phyloP scores from a whole-genome alignment of 495 filamentous ascomycete species.

The Talaromyces proteolyticus region DNA sequence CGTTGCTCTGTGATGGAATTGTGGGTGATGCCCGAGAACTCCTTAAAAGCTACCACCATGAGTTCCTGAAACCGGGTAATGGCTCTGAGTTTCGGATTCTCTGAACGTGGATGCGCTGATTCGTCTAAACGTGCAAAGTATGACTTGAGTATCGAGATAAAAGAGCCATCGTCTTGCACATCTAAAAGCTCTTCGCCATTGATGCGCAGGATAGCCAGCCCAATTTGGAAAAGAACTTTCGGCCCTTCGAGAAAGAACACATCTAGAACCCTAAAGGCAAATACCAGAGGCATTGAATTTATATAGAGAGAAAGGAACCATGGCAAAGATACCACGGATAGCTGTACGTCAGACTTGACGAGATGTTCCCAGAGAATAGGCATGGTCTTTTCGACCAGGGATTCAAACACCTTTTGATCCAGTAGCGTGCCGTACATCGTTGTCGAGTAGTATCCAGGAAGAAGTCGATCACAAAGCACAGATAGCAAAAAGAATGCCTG shows the following conservation, averaged over 20 bases:
- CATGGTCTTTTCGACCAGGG: conserved; percentile 96
- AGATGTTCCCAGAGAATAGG: conserved; percentile 97
- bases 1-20: conserved; percentile 84
- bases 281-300: conserved; percentile 97
- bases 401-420: conserved; percentile 96
- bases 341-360: conserved; percentile 88
- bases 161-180: conserved; percentile 89
- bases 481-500: conserved; percentile 96
- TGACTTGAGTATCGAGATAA: conserved; percentile 90
- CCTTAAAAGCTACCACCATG: conserved; percentile 98
- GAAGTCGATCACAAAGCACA: conserved; percentile 82
- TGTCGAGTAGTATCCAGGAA: conserved; percentile 94
- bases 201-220: conserved; percentile 90
- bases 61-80: conserved; percentile 96
- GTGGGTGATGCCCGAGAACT: conserved; percentile 93
- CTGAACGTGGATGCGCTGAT: conserved; percentile 89
- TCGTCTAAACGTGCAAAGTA: conserved; percentile 94
- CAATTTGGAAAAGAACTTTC: conserved; percentile 95
- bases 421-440: conserved; percentile 98
- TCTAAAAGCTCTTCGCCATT: conserved; percentile 98
- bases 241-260: conserved; percentile 98
- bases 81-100: conserved; percentile 85
- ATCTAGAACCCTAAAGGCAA: conserved; percentile 92
- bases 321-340: conserved; percentile 95
- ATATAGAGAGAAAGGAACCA: conserved; percentile 99